These are phyloP conservation scores for Dothideomycetes sp. DNA, from an alignment of 2,329 filamentous ascomycete genomes.

Conservation along the genomic window DNA sequence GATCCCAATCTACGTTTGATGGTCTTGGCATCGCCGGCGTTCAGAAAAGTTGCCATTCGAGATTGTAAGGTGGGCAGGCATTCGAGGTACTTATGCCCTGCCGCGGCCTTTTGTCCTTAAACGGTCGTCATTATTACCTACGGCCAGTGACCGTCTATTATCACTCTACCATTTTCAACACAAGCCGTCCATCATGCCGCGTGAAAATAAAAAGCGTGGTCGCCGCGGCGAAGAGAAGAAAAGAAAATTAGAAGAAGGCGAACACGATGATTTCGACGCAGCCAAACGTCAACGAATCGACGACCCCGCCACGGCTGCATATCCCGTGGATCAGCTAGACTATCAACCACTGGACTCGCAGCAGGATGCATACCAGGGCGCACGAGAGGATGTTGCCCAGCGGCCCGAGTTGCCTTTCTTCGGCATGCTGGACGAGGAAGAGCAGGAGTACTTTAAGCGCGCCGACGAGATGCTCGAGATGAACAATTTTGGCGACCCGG, in stretches of 20 bases:
- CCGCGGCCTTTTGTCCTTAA: neutral
- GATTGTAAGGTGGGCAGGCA: neutral
- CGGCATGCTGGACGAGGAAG: slow-evolving; percentile 81
- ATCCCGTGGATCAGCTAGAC: slow-evolving; percentile 24
- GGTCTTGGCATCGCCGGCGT: neutral
- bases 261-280: slow-evolving; percentile 24
- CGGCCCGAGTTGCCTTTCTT: slow-evolving; percentile 66
- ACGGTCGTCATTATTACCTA: neutral
- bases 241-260: slow-evolving; percentile 36
- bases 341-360: slow-evolving; percentile 14
- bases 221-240: slow-evolving; percentile 43
- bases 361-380: slow-evolving; percentile 15
- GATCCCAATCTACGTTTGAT: neutral
- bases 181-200: slow-evolving; percentile 37
- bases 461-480: slow-evolving; percentile 83
- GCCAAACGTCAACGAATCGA: slow-evolving; percentile 27
- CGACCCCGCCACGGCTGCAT: too few relatives aligned
- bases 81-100: neutral
- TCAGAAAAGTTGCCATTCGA: neutral
- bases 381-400: slow-evolving; percentile 18
- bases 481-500: slow-evolving; percentile 70
- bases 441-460: slow-evolving; percentile 89
- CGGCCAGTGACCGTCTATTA: neutral
- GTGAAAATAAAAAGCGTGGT: slow-evolving; percentile 47
- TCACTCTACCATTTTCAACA: neutral